Percentiles rank a stretch among this genome's conserved stretches.
Conservation (phyloP, 1,284 basidiomycete genomes). For the Fomitopsis palustris region DNA sequence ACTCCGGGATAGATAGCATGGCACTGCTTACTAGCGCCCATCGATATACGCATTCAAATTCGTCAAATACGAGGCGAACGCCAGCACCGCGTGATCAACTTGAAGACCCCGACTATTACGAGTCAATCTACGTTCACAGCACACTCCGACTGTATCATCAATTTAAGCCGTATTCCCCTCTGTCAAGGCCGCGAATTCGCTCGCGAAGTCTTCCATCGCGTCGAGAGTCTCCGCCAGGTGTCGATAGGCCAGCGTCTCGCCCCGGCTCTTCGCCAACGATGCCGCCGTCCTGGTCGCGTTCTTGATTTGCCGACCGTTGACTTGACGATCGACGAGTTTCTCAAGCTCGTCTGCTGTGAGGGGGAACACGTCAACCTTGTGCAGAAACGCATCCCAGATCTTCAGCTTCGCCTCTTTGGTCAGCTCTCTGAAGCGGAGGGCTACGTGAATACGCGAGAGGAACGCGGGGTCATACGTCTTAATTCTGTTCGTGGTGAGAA, state of each 20-base stretch:
- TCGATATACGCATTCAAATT: no score
- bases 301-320: conserved; percentile 65
- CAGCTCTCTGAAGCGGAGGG: conserved; percentile 56
- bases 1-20: no score
- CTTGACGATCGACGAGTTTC: conserved; percentile 41
- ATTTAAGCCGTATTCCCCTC: no score
- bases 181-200: neutral
- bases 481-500: conserved; percentile 68
- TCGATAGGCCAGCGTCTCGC: conserved; percentile 37
- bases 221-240: conserved; percentile 56
- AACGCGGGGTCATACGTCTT: conserved; percentile 65
- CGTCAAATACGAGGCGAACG: no score
- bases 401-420: conserved; percentile 43
- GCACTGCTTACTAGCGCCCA: no score
- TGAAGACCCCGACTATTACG: no score
- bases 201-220: conserved; percentile 52
- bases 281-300: conserved; percentile 59
- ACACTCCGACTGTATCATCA: no score
- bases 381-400: conserved; percentile 56
- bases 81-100: no score
- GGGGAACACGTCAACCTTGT: conserved; percentile 26
- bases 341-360: conserved; percentile 34
- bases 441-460: conserved; percentile 63
- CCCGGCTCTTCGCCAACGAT: conserved; percentile 49
- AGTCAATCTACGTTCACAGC: no score